Conservation (phyloP, 345 rosid genomes). For the Linum lewisii region DNA sequence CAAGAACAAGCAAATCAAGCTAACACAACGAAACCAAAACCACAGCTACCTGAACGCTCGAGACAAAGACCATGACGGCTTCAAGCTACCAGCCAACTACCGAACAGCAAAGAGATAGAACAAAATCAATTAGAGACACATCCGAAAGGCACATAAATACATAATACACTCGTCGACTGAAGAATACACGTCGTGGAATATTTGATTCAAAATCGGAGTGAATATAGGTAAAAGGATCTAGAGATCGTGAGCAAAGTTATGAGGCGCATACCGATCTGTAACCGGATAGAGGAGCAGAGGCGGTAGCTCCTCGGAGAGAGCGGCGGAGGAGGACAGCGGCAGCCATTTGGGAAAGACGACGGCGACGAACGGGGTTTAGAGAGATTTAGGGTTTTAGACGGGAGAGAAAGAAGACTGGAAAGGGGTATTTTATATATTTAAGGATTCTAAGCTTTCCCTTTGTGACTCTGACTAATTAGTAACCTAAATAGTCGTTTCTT, state of each 20-base stretch:
- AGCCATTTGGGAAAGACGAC: slow-evolving; percentile 7
- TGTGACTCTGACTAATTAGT: too few relatives aligned
- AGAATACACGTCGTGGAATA: too few relatives aligned
- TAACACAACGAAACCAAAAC: not conserved
- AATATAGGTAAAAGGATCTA: not conserved
- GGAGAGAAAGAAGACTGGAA: not conserved
- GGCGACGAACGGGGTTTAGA: not conserved
- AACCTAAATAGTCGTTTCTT: too few relatives aligned
- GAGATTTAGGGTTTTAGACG: slow-evolving; percentile 8
- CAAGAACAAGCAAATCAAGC: not conserved
- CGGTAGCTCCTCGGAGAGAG: slow-evolving; percentile 1
- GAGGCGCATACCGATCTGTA: slow-evolving; percentile 4
- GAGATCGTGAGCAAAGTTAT: not conserved
- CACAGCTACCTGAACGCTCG: not conserved
- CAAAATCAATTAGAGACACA: not conserved
- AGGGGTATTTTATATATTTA: not conserved
- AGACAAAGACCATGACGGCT: not conserved
- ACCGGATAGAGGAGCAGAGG: not conserved
- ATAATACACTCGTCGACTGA: too few relatives aligned
- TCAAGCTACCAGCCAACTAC: not conserved
- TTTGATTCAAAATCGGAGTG: not conserved
- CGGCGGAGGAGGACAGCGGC: slow-evolving; percentile 6
- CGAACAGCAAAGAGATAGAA: not conserved
- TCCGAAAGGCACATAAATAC: not conserved
- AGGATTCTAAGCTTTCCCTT: too few relatives aligned